Evolutionary conservation across 106 monocot species (phyloP).

Genomic region (Alisma plantagoaquatica): DNA sequence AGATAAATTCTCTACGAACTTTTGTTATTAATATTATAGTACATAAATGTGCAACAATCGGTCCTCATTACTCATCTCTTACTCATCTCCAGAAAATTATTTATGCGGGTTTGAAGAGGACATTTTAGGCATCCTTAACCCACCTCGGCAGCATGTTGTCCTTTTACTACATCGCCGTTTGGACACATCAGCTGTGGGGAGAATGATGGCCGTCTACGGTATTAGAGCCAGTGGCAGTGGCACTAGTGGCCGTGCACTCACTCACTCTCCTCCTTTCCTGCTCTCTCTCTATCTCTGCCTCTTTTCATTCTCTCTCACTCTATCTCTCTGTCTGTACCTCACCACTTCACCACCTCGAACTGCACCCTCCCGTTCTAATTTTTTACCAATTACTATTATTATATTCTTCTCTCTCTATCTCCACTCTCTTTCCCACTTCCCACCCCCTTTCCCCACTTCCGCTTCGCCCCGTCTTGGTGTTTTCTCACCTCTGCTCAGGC

Average conservation of each 20-base stretch:
- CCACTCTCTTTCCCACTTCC: background rate
- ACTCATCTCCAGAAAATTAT: no score
- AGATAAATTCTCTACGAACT: no score
- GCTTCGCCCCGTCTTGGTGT: background rate
- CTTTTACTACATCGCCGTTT: no score
- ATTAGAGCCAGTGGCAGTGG: slow-evolving; percentile 2
- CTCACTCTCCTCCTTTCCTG: background rate
- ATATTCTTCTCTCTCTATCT: background rate
- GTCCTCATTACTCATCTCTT: no score
- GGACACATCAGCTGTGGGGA: no score
- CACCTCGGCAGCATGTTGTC: no score
- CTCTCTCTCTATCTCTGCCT: no score
- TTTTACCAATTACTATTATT: background rate
- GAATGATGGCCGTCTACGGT: slow-evolving; percentile 11
- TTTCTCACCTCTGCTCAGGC: background rate
- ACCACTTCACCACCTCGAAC: background rate
- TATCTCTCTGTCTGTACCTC: background rate
- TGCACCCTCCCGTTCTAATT: background rate
- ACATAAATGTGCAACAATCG: no score
- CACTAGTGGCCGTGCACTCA: background rate
- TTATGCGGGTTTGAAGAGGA: no score
- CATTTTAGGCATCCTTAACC: no score
- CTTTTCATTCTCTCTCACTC: background rate
- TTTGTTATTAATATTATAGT: no score
- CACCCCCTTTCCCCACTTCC: background rate